Base-by-base conservation (phyloP, 805 yeast genomes). In the Saccharomyces paradoxus region DNA sequence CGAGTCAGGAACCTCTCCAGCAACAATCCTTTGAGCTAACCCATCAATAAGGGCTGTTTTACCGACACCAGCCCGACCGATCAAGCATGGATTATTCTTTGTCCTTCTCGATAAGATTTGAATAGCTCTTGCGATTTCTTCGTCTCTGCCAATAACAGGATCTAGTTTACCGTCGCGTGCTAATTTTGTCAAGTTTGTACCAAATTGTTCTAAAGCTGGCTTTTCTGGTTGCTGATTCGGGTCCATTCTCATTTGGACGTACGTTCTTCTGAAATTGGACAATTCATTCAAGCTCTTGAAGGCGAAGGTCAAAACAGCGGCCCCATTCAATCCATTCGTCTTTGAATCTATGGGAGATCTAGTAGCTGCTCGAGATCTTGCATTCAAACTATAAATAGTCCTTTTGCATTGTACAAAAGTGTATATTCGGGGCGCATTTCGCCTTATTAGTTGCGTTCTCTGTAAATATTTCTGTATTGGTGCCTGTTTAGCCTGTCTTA, bases 51-150 rank as follows among this genome's bases (percentile, higher is more conserved):
- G 83, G 6, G 98, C 95, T 0, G 98, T 94, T 70, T 92, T 92
- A 74, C 99, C 99, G 0, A 97, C 95, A 73, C 99, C 99, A 0
- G 99, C 99, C 61, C 87, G 83, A 58, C 99, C 99, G 46, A 94
- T 90, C 53, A 92, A 71, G 1, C 94, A 96, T 0, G 99, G 99
- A 65, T 92, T 92, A 69, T 94, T 94, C 71, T 92, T 92, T 0
- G 97, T 90, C 68, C 98, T 78, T 62, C 99, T 77, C 1, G 97
- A 89, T 48, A 92, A 73, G 50, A 92, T 91, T 68, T 92, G 98
- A 54, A 92, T 86, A 0, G 98, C 92, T 56, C 99, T 77, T 55
- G 92, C 79, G 54, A 92, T 94, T 67, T 94, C 98, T 58, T 91
- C 96, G 64, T 94, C 98, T 58, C 98, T 78, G 2, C 99, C 99